Evolutionary conservation across 23 red algal species (phyloP), one percentile per base, ranked within the genome.

Genomic region (Gracilaria gracilis): DNA sequence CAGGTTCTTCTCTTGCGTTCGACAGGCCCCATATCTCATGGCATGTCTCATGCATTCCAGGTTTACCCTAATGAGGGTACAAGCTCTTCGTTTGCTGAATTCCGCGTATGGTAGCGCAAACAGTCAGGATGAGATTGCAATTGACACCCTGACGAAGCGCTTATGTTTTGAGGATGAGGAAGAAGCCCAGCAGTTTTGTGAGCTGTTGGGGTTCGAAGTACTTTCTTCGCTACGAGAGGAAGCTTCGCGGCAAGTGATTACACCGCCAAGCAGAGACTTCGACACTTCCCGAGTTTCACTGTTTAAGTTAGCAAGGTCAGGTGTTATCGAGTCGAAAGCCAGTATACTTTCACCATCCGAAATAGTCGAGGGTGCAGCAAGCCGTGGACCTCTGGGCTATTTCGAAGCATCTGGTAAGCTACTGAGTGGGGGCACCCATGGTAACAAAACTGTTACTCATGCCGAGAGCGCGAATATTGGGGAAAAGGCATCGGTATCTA

Each of bases 21-120:
- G 75, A 17, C 40, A 19, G 39, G 87, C 87, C 21, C 57, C 74
- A 47, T 90, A 90, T 74, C 71, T 81, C 12, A 80, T 73, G 31
- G 51, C 87, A 44, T 90, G 87, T 44, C 38, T 90, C 34, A 69
- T 90, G 87, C 74, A 90, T 34, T 76, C 73, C 4, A 64, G 75
- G n/a, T 90, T 79, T 36, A 77, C 71, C 21, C 28, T 53, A 55
- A 90, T 90, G 36, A 70, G 87, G 32, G 50, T 47, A 47, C 84
- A 87, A 44, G 84, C 84, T 76, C 69, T 87, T 33, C 42, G 44
- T 40, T 33, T 87, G 38, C 42, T 87, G 23, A 72, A 87, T 61
- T 71, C 67, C 2, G 39, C 64, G 12, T 53, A 87, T 87, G 66
- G 66, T 33, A 58, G 49, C 64, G 44, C 47, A 77, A 44, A 27